Base-by-base conservation (phyloP, 805 yeast genomes). In the Nakazawaea populi region DNA sequence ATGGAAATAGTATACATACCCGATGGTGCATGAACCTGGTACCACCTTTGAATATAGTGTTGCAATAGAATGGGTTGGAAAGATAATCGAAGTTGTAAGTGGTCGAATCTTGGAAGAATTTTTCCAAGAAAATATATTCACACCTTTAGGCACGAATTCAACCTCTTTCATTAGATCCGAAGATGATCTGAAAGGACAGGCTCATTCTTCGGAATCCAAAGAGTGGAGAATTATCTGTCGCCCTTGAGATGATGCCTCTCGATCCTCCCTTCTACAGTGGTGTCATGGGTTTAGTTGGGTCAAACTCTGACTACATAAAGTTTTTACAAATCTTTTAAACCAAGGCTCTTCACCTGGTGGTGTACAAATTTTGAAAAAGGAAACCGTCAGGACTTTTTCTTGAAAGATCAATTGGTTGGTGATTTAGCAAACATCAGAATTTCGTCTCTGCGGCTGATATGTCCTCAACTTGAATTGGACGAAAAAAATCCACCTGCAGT, bases 241-340 rank as follows among this genome's bases (percentile, higher is more conserved):
- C 53, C 42, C 10, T 48, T 53, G 60, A 55, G 27, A 46, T 47
- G 35, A 55, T 52, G 27, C 63, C 59, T 11, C 45, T 49, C 10
- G 52, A 54, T 14, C 63, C 68, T 41, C 48, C 42, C 27, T 47
- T 64, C 38, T 64, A 66, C 47, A 60, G 69, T 55, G 79, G 76
- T 8, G 79, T 79, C 29, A 75, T 70, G 6, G 79, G 79, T 5
- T 54, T 68, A 41, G 72, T 65, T 46, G 67, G 73, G 1, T 70
- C 68, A 8, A 71, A 68, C 4, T 59, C 58, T 8, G 78, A 75
- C 52, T 74, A 68, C 52, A 61, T 69, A 44, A 66, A 64, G 55
- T 63, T 74, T 40, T 53, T 75, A 31, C 61, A 75, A 6, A 59
- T 68, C 10, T 63, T 74, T 60, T 75, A 41, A 74, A 74, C 52